These are phyloP conservation scores for Borealophlyctis nickersoniae DNA, from an alignment of 192 early-diverging fungal genomes.

Conservation along the genomic window DNA sequence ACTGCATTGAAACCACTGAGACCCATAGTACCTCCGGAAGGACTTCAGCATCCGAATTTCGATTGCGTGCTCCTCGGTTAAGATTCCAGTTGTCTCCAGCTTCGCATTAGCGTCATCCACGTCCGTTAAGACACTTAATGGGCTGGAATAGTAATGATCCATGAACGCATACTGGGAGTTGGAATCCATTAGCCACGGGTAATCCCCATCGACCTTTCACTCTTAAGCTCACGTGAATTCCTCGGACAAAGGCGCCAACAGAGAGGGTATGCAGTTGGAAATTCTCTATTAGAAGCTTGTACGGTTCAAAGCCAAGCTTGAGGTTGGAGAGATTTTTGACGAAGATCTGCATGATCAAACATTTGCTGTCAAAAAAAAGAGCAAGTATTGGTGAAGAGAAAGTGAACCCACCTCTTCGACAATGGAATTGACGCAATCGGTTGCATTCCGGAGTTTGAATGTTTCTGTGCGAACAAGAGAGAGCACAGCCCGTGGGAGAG, in stretches of 20 bases:
- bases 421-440: slow-evolving; percentile 66
- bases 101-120: slow-evolving; percentile 17
- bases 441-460: slow-evolving; percentile 75
- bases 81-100: slow-evolving; percentile 6
- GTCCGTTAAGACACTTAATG: slow-evolving; percentile 66
- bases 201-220: neutral
- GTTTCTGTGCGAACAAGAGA: slow-evolving; percentile 71
- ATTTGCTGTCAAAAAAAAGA: slow-evolving; percentile 9
- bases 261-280: slow-evolving; percentile 81
- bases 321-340: slow-evolving; percentile 47
- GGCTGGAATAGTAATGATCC: slow-evolving; percentile 84
- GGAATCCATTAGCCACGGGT: neutral
- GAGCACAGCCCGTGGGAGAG: slow-evolving; percentile 69
- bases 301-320: slow-evolving; percentile 67
- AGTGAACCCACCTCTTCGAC: slow-evolving; percentile 49
- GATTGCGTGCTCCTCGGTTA: slow-evolving; percentile 8
- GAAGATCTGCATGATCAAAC: slow-evolving; percentile 43
- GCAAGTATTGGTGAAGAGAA: neutral
- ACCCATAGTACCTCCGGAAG: slow-evolving; percentile 20
- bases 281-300: slow-evolving; percentile 73
- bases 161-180: slow-evolving; percentile 76
- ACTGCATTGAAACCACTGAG: neutral
- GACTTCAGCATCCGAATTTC: slow-evolving; percentile 22
- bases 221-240: slow-evolving; percentile 55
- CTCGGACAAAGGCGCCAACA: slow-evolving; percentile 66